Evolutionary conservation across 2,329 filamentous ascomycete genomes (phyloP), one percentile per base, ranked within the genome.

Genomic region (Ophiostoma triangulosporum): DNA sequence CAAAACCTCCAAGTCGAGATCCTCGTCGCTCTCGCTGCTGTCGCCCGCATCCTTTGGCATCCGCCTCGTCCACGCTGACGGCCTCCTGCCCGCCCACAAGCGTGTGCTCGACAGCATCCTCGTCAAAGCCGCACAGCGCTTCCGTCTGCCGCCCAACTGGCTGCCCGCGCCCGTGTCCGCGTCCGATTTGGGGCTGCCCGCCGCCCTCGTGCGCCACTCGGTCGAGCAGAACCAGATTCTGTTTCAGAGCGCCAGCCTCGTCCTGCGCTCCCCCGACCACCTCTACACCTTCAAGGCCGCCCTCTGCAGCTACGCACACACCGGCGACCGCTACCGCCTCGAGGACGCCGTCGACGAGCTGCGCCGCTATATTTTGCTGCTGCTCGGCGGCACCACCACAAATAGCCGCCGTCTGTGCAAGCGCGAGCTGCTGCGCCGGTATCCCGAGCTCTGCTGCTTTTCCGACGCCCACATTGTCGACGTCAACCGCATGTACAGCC

Each of bases 251-350:
- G 74, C 77, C 26, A 78, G 78, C 17, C n/a, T 85, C 11, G 80
- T 74, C 0, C 66, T 85, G 7, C 63, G 83, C 14, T 73, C 78
- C 0, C 70, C 83, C 11, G 81, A 84, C 64, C 72, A 78, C 50
- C 64, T 83, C 46, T 85, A 83, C 66, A 80, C 76, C 40, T 78
- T 85, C 67, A 83, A 83, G 63, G 70, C 72, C 48, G 77, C 78
- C 1, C 70, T 84, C 11, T 72, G 75, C 17, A 73, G 72, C 58
- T 83, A 83, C 63, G 72, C 75, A 4, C 70, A 69, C 54, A 72
- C 70, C 1, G 65, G 63, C 17, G 68, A 68, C 33, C 66, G 66
- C 11, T 62, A 68, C 31, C 70, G 73, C 11, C 70, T 83, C 8
- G 77, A 81, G 59, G 73, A 80, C 48, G 78, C 80, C 27, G 77